Evolutionary conservation across 305 asterid genomes (phyloP).

Genomic region (Fraxinus xanthoxyloides): DNA sequence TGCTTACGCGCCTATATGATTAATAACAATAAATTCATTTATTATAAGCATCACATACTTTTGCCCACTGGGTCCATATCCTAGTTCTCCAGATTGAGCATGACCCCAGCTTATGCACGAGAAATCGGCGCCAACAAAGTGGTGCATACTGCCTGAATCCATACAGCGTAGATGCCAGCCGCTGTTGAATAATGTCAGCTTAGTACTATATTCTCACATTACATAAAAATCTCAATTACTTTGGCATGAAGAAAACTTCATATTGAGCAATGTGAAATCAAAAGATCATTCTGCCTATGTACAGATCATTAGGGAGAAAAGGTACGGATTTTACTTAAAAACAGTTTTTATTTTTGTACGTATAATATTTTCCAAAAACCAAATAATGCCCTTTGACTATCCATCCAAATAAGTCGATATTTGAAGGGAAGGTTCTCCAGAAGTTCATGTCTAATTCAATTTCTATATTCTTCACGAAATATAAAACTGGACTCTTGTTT

Average conservation of each 20-base stretch:
- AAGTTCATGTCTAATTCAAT: neutral
- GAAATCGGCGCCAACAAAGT: conserved; percentile 98
- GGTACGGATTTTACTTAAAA: neutral
- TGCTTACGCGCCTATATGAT: neutral
- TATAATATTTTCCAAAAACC: neutral
- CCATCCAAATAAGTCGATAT: neutral
- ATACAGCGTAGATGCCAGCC: conserved; percentile 96
- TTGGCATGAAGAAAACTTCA: conserved; percentile 3
- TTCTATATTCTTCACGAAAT: neutral
- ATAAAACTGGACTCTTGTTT: neutral
- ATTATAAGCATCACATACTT: conserved; percentile 50
- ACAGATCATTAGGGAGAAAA: neutral
- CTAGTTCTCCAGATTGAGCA: conserved; percentile 95
- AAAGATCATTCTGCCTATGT: neutral
- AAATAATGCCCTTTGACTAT: neutral
- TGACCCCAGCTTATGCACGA: conserved; percentile 99
- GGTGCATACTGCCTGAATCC: conserved; percentile 89
- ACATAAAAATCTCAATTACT: neutral
- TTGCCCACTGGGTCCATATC: conserved; percentile 88
- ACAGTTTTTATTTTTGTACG: neutral
- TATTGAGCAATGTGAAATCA: conserved; percentile 5
- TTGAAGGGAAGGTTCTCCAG: neutral
- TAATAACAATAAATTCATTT: conserved; percentile 6
- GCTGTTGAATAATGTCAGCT: conserved; percentile 41
- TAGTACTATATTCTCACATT: conserved; percentile 4